Base-by-base conservation (phyloP, 1,284 basidiomycete genomes). In the Cryptococcus sp. region DNA sequence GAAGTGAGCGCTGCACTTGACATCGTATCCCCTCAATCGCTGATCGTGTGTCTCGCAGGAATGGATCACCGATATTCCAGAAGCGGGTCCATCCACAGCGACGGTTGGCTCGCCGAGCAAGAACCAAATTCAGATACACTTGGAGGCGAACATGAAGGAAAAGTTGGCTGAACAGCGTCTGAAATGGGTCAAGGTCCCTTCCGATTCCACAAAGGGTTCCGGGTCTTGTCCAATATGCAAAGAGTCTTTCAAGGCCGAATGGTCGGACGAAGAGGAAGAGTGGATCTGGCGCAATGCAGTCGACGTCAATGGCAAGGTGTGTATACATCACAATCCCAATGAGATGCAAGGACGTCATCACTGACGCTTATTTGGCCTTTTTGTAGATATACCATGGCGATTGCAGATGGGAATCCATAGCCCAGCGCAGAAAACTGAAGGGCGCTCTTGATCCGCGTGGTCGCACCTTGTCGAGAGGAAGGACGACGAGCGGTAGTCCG, bases 241-340 rank as follows among this genome's bases (percentile, higher is more conserved):
- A 82, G 96, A 99, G 78, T 79, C 78, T 55, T 85, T 99, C 78
- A 91, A 92, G 81, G 86, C 88, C 64, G 95, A 98, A 79, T 98
- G 92, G 79, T 81, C 88, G 58, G 93, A 99, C 74, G 94, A 97
- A 55, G 93, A 96, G 63, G 96, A 99, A 80, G 96, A 98, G 68
- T 99, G 95, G 94, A 89, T 98, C 19, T 99, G 93, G 92, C 85
- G 84, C 70, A 97, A 99, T 73, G 93, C 94, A 0, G 82, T 93
- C 23, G 85, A 84, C 73, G 87, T 88, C 57, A 89, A 93, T 62
- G 88, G 88, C 55, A 85, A 84, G 81, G 91, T 92, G 77, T 62
- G 89, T 61, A 39, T 59, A 47, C 50, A 38, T 27, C 27, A 41
- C 38, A 27, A 57, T 39, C 30, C 22, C 27, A 42, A n/a, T 11